Conservation (phyloP, 257 asterid genomes). For the Salvia rosmarinus region DNA sequence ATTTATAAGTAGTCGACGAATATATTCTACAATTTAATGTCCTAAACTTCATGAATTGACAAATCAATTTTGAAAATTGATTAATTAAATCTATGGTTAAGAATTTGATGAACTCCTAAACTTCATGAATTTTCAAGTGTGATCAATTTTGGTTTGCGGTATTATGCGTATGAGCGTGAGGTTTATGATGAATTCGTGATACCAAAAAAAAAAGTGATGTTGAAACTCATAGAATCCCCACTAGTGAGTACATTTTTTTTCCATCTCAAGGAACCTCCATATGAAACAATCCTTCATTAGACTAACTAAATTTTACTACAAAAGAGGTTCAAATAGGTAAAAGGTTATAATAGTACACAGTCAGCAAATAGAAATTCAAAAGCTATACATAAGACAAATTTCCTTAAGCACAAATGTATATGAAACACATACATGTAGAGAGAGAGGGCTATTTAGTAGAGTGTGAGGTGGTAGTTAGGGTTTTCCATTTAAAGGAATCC, state of each 20-base stretch:
- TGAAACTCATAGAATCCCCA: not conserved
- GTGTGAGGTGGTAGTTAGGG: conserved; percentile 52
- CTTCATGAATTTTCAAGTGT: too few species aligned
- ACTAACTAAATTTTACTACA: conserved; percentile 36
- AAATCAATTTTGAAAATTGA: too few species aligned
- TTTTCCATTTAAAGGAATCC: conserved; percentile 44
- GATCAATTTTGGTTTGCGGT: too few species aligned
- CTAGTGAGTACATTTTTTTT: not conserved
- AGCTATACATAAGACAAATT: conserved; percentile 14
- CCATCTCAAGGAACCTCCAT: too few species aligned
- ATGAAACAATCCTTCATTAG: conserved; percentile 17
- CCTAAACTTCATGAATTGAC: not conserved
- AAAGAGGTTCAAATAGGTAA: conserved; percentile 35
- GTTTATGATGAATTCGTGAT: too few species aligned
- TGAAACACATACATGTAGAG: not conserved
- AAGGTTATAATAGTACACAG: conserved; percentile 31
- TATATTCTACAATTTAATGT: not conserved
- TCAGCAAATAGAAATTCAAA: conserved; percentile 38
- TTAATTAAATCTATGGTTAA: too few species aligned
- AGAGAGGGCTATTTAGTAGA: conserved; percentile 13
- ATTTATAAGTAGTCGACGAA: too few species aligned
- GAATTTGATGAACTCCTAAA: too few species aligned
- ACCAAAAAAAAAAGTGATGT: too few species aligned
- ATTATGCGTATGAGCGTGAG: too few species aligned
- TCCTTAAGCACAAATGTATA: not conserved